Evolutionary conservation across 148 eudicot species (phyloP).

Genomic region (Camellia sinensis): DNA sequence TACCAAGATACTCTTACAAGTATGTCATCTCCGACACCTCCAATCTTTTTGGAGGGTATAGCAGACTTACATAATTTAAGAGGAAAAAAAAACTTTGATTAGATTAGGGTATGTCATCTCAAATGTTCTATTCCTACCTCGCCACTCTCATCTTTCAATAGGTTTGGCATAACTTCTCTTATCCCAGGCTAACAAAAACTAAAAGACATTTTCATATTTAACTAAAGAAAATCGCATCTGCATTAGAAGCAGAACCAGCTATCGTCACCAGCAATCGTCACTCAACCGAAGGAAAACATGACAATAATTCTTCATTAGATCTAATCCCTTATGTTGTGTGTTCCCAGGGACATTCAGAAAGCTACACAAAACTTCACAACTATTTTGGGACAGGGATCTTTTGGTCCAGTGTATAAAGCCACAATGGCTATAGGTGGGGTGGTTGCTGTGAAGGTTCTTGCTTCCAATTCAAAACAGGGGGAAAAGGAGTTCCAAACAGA

Average conservation of each 20-base stretch:
- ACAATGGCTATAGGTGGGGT: constrained; percentile 77
- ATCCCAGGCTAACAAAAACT: not conserved
- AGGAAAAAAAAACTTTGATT: not conserved
- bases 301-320: not conserved
- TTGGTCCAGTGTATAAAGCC: constrained; percentile 97
- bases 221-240: not conserved
- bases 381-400: constrained; percentile 87
- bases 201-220: not conserved
- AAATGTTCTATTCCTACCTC: too few relatives aligned
- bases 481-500: constrained; percentile 97
- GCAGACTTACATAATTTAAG: not conserved
- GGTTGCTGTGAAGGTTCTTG: constrained; percentile 90
- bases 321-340: not conserved
- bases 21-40: constrained; percentile 34
- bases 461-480: constrained; percentile 92
- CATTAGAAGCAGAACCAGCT: not conserved
- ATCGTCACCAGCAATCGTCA: too few relatives aligned
- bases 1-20: constrained; percentile 84
- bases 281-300: too few relatives aligned
- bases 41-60: not conserved
- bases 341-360: constrained; percentile 84
- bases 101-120: too few relatives aligned
- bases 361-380: constrained; percentile 89
- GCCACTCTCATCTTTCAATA: too few relatives aligned
- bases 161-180: not conserved